A percentile compares a stretch with the other conserved stretches of the same genome.
Conservation (phyloP, 2,329 filamentous ascomycete species). For the Aureobasidium leucospermi region DNA sequence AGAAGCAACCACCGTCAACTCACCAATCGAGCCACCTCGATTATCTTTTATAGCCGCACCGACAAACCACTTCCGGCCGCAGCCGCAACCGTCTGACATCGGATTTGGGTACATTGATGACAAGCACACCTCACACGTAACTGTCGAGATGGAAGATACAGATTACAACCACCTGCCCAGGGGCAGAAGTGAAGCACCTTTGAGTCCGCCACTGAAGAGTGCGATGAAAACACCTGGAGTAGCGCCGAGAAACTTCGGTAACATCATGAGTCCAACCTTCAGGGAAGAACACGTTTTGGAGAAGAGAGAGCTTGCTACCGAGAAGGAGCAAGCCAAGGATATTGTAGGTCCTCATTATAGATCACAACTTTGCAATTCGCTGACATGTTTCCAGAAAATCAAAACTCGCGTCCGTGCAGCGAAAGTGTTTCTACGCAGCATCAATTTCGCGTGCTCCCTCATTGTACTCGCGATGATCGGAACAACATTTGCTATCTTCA, state of each 20-base stretch:
- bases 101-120: slow-evolving; percentile 83
- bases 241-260: slow-evolving; percentile 55
- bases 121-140: slow-evolving; percentile 39
- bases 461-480: slow-evolving; percentile 89
- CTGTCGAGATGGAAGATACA: slow-evolving; percentile 48
- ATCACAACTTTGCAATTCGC: too few species aligned
- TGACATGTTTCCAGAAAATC: slow-evolving; percentile 58
- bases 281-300: slow-evolving; percentile 79
- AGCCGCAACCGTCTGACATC: slow-evolving; percentile 73
- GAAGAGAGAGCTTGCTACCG: slow-evolving; percentile 72
- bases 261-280: slow-evolving; percentile 86
- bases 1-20: slow-evolving; percentile 72
- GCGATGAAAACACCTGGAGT: slow-evolving; percentile 83
- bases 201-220: slow-evolving; percentile 71
- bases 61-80: slow-evolving; percentile 49
- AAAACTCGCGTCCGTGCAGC: slow-evolving; percentile 87
- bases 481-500: slow-evolving; percentile 87
- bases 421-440: slow-evolving; percentile 87
- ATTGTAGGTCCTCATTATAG: slow-evolving; percentile 57
- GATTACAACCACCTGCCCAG: slow-evolving; percentile 42
- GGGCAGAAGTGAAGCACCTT: slow-evolving; percentile 60
- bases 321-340: slow-evolving; percentile 81
- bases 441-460: slow-evolving; percentile 94
- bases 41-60: slow-evolving; percentile 53
- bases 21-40: slow-evolving; percentile 56